These are phyloP conservation scores for Beauveria brongniartii DNA, from an alignment of 2,329 filamentous ascomycete genomes.

Conservation along the genomic window DNA sequence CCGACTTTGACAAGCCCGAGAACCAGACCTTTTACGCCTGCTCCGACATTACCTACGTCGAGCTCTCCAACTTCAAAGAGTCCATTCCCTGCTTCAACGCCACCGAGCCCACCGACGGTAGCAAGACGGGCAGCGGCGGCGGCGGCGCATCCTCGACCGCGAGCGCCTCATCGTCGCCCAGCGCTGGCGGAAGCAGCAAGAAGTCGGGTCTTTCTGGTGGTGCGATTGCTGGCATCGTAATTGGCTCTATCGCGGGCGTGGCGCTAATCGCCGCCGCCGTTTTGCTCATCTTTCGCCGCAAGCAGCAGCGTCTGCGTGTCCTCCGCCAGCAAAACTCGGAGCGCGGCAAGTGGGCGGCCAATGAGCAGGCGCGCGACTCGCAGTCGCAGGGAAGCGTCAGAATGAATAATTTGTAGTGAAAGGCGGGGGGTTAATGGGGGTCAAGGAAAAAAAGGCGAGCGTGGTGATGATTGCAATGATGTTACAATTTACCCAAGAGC, in stretches of 20 bases:
- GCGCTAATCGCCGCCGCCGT: slow-evolving; percentile 51
- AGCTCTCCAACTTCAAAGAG: slow-evolving; percentile 24
- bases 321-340: slow-evolving; percentile 19
- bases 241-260: slow-evolving; percentile 59
- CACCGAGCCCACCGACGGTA: slow-evolving; percentile 21
- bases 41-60: slow-evolving; percentile 38
- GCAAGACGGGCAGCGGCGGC: slow-evolving; percentile 13
- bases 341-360: slow-evolving; percentile 20
- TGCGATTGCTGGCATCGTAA: slow-evolving; percentile 65
- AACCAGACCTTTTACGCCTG: slow-evolving; percentile 42
- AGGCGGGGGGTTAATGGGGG: background rate
- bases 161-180: background rate
- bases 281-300: slow-evolving; percentile 43
- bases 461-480: background rate
- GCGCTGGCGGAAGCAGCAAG: slow-evolving; percentile 15
- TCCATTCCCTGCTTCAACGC: slow-evolving; percentile 36
- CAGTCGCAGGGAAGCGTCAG: slow-evolving; percentile 14
- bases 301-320: slow-evolving; percentile 17
- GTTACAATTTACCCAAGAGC: background rate
- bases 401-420: slow-evolving; percentile 9
- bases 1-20: slow-evolving; percentile 33
- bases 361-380: slow-evolving; percentile 16
- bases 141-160: slow-evolving; percentile 8
- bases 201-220: slow-evolving; percentile 49
- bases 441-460: background rate